Conservation (phyloP, 2,329 filamentous ascomycete species). For the Fusarium incarnatum region DNA sequence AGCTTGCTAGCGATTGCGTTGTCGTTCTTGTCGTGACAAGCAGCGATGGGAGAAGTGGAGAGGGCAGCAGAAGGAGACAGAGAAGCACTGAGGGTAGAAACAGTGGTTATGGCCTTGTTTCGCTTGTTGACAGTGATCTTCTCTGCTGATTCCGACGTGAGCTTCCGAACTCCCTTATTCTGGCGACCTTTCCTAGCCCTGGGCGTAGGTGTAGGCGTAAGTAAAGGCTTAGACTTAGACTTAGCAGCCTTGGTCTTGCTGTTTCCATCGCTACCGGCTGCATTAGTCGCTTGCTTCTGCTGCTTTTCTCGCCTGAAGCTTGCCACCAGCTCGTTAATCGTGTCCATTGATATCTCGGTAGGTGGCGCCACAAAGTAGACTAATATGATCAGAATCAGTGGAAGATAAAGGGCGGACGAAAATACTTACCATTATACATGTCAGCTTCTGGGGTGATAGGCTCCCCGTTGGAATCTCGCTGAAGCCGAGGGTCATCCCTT, state of each 20-base stretch:
- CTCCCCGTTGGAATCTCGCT: background rate
- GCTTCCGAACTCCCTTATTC: background rate
- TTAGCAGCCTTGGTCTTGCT: conserved; percentile 1
- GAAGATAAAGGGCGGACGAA: background rate
- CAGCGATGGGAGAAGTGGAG: background rate
- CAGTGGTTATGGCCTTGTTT: background rate
- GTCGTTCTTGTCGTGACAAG: background rate
- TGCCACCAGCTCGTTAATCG: background rate
- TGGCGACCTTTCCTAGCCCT: background rate
- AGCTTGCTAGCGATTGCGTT: background rate
- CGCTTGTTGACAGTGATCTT: background rate
- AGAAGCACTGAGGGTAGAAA: background rate
- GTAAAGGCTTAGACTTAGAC: background rate
- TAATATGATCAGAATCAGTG: background rate
- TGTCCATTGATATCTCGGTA: background rate
- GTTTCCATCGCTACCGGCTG: background rate
- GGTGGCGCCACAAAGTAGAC: background rate
- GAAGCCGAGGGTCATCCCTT: background rate
- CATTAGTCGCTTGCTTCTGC: background rate
- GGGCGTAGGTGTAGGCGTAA: background rate
- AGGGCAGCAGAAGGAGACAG: background rate
- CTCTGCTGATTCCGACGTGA: background rate
- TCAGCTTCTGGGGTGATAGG: background rate
- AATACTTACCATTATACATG: background rate
- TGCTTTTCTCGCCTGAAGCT: background rate